A percentile compares a stretch with the other conserved stretches of the same genome.
Conservation (phyloP, 495 filamentous ascomycete species). For the Glonium stellatum region DNA sequence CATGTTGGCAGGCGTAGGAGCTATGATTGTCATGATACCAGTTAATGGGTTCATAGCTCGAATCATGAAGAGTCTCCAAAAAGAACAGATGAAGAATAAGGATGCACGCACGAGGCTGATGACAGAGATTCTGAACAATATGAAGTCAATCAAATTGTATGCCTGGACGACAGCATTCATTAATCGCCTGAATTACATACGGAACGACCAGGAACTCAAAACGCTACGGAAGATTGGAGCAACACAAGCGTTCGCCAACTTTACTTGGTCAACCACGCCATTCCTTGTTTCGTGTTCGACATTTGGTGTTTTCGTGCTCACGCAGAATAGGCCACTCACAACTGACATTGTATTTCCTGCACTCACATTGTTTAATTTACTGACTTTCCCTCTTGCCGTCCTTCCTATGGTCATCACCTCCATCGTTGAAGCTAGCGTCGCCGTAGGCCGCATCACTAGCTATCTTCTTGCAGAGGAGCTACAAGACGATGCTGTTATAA, state of each 20-base stretch:
- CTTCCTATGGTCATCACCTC: slow-evolving; percentile 97
- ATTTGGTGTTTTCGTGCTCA: slow-evolving; percentile 89
- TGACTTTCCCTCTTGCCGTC: slow-evolving; percentile 91
- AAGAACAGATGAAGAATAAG: slow-evolving; percentile 98
- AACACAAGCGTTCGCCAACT: slow-evolving; percentile 87
- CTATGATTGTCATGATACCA: slow-evolving; percentile 97
- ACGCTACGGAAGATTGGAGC: slow-evolving; percentile 95
- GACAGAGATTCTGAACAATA: slow-evolving; percentile 98
- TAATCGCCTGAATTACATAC: slow-evolving; percentile 88
- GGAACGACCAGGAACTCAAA: slow-evolving; percentile 91
- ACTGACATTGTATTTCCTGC: slow-evolving; percentile 96
- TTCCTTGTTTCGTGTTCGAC: slow-evolving; percentile 97
- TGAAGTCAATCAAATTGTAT: slow-evolving; percentile 99
- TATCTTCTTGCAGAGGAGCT: slow-evolving; percentile 87
- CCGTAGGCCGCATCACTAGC: slow-evolving; percentile 75
- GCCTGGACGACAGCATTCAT: slow-evolving; percentile 96
- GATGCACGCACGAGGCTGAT: slow-evolving; percentile 87
- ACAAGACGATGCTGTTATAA: slow-evolving; percentile 71
- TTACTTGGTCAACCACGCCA: slow-evolving; percentile 99
- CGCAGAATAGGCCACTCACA: slow-evolving; percentile 68
- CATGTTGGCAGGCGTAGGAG: slow-evolving; percentile 93
- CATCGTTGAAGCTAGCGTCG: slow-evolving; percentile 92
- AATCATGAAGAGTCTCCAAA: slow-evolving; percentile 90
- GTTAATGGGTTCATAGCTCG: slow-evolving; percentile 89
- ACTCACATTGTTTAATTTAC: slow-evolving; percentile 82